Evolutionary conservation across 2,329 filamentous ascomycete genomes (phyloP), one percentile per base, ranked within the genome.

Genomic region (Fusarium sp.): DNA sequence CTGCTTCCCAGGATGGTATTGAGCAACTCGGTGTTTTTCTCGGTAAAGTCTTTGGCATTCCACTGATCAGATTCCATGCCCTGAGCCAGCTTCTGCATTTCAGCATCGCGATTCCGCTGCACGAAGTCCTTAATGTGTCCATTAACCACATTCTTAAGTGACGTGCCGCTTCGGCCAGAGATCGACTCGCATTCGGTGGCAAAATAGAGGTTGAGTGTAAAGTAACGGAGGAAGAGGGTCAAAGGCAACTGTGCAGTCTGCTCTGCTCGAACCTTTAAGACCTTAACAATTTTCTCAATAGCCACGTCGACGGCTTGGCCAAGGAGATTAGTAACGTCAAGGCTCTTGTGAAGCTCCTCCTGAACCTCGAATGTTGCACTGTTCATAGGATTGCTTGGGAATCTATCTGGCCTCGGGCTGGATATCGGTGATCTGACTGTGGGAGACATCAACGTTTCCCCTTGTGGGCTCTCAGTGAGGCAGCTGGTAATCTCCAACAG

Each of bases 401-500:
- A 72, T 10, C 81, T 79, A 60, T 83, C 77, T n/a, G 80, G 79
- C 20, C 83, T 81, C 2, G 88, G 88, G 66, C 88, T 90, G 45
- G 86, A 83, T 5, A 89, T 81, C 1, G 88, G 88, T 8, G 88
- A 90, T 72, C 84, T 84, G 15, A 87, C 66, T 4, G 84, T 83
- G 4, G 87, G 87, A 13, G 87, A 88, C 66, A 83, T 85, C 42
- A 87, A 66, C 11, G 83, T 85, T 18, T 84, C 83, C 4, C 75
- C 82, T 73, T 67, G 75, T 65, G 78, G 78, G 45, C 79, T 78
- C 28, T 87, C 84, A 20, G 88, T 86, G 58, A 93, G 87, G 18
- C 90, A 92, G 80, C 95, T 98, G 2, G 95, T 96, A 26, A 98
- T 93, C 81, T 99, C 96, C 15, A 99, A 87, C n/a, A 99, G 84